Evolutionary conservation across 2,329 filamentous ascomycete genomes (phyloP).

Genomic region (Fusarium lyarnte): DNA sequence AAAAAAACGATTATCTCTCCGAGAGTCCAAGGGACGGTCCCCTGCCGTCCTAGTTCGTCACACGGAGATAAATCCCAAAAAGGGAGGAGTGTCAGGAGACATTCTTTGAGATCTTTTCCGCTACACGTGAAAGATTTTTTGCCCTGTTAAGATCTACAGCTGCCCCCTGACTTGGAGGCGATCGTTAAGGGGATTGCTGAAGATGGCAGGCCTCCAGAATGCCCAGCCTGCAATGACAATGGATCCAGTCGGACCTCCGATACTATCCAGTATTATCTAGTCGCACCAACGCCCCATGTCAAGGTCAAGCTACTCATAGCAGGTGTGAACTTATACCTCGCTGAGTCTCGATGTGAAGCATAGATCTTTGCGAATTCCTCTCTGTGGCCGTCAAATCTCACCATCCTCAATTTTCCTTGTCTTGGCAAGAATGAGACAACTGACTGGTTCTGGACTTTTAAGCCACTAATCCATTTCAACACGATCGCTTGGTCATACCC

Average conservation of each 20-base stretch:
- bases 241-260: constrained; percentile 19
- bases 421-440: constrained; percentile 36
- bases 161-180: constrained; percentile 20
- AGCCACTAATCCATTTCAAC: constrained; percentile 38
- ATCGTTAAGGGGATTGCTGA: constrained; percentile 36
- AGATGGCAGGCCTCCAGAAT: constrained; percentile 21
- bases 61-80: constrained; percentile 22
- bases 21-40: constrained; percentile 1
- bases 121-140: constrained; percentile 17
- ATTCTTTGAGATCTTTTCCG: constrained; percentile 18
- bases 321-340: constrained; percentile 7
- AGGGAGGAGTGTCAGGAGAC: constrained; percentile 32
- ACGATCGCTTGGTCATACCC: constrained; percentile 32
- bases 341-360: constrained; percentile 2
- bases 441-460: constrained; percentile 37
- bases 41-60: background rate
- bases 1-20: constrained; percentile 16
- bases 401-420: constrained; percentile 24
- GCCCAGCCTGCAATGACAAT: constrained; percentile 18
- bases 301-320: constrained; percentile 10
- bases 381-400: constrained; percentile 33
- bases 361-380: constrained; percentile 4
- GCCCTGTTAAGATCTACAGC: constrained; percentile 28
- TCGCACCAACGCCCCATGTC: constrained; percentile 12
- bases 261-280: constrained; percentile 6